Conservation (phyloP, 1,284 basidiomycete species). For the Austroboletus olivaceoglutinosus region DNA sequence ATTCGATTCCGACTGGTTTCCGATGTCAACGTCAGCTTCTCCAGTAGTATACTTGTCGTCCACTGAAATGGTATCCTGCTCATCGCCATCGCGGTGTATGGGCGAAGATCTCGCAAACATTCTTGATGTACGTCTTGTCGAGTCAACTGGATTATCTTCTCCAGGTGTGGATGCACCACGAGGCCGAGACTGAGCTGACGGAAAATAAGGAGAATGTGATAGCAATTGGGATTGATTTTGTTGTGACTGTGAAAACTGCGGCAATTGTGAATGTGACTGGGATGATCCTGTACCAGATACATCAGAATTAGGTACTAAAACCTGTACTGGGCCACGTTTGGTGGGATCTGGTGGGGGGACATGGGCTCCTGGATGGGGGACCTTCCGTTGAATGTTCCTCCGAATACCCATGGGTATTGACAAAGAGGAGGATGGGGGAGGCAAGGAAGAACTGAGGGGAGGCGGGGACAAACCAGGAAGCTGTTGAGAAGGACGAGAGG, state of each 20-base stretch:
- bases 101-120: slow-evolving; percentile 1
- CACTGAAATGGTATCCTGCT: background rate
- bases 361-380: slow-evolving; percentile 24
- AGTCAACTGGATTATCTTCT: background rate
- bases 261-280: slow-evolving; percentile 24
- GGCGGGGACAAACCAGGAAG: slow-evolving; percentile 14
- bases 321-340: slow-evolving; percentile 22
- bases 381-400: slow-evolving; percentile 28
- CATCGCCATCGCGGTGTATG: background rate
- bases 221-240: slow-evolving; percentile 7
- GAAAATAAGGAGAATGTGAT: slow-evolving; percentile 10
- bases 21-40: background rate
- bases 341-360: slow-evolving; percentile 9
- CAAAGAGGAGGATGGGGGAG: slow-evolving; percentile 7
- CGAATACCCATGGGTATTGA: slow-evolving; percentile 7
- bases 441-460: slow-evolving; percentile 11
- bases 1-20: background rate
- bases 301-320: slow-evolving; percentile 34
- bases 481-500: slow-evolving; percentile 4
- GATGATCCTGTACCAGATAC: slow-evolving; percentile 28
- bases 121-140: slow-evolving; percentile 1
- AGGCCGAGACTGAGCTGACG: slow-evolving; percentile 13
- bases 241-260: slow-evolving; percentile 19
- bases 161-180: slow-evolving; percentile 21
- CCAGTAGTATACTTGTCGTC: background rate